Base-by-base conservation (phyloP, 2,329 filamentous ascomycete genomes). In the Massarina eburnea region DNA sequence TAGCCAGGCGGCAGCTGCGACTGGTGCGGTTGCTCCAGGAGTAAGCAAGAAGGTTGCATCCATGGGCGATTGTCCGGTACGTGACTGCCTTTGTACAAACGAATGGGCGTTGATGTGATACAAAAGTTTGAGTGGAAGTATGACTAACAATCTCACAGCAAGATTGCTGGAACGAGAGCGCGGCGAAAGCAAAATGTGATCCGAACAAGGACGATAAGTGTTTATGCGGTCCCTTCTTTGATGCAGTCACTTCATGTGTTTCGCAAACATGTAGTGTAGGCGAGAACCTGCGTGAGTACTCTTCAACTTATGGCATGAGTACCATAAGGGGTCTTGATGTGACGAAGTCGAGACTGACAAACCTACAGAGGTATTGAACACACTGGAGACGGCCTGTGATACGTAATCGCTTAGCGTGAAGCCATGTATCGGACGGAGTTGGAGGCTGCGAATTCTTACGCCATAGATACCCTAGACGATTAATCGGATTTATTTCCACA, bases 81-180 rank as follows among this genome's bases (percentile, higher is more conserved):
- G 27, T 38, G n/a, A 19, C 5, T 14, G 12, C 8, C 5, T 8
- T 20, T 20, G 5, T 14, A 22, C 12, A 21, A 33, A n/a, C 4
- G 12, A 17, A 30, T 30, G 9, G 40, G n/a, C 27, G n/a, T n/a
- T n/a, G n/a, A n/a, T n/a, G n/a, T n/a, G n/a, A n/a, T n/a, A n/a
- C n/a, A n/a, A n/a, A n/a, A n/a, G n/a, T 30, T 14, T 14, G 6
- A 7, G 12, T 30, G 27, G 4, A 7, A n/a, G 19, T 40, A 12
- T n/a, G 8, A 6, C 35, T 9, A 40, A 20, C 26, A 9, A 22
- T 10, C 8, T 4, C 2, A 43, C 29, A 68, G 66, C 51, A 49
- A 42, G 54, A 64, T 24, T 69, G 66, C 46, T 69, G 64, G 64
- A 66, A 68, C 32, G 58, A 66, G 46, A 57, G 57, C 4, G 64